Evolutionary conservation across 768 basidiomycete genomes (phyloP).

Genomic region (Crepidotus variabilis): DNA sequence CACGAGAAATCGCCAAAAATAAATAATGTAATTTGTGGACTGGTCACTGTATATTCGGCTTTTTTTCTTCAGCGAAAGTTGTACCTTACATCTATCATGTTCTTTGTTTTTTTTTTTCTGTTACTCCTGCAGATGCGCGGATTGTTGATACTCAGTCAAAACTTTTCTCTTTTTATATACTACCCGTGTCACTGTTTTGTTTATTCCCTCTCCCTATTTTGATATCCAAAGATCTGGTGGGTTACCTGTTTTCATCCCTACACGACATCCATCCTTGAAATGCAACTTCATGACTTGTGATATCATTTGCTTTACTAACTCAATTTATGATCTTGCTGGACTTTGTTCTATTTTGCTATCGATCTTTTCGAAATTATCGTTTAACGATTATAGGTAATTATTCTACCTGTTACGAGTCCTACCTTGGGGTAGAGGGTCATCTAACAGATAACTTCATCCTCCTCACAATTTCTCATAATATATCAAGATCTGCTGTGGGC

Average conservation of each 20-base stretch:
- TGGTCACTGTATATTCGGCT: not conserved
- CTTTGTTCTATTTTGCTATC: not conserved
- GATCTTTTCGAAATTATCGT: too few species aligned
- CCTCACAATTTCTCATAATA: too few species aligned
- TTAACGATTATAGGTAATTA: too few species aligned
- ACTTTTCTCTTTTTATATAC: not conserved
- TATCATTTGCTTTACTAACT: not conserved
- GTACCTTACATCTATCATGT: conserved; percentile 21
- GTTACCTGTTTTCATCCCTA: not conserved
- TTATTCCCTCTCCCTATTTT: not conserved
- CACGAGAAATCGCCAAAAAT: conserved; percentile 78
- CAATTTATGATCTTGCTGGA: not conserved
- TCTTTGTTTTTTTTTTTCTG: conserved; percentile 1
- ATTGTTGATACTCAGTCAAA: not conserved
- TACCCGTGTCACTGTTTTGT: not conserved
- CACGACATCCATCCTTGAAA: not conserved
- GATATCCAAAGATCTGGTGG: not conserved
- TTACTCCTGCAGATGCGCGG: not conserved
- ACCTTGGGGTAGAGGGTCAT: too few species aligned
- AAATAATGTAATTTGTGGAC: conserved; percentile 24
- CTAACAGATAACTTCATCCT: too few species aligned
- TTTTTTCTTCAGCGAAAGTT: conserved; percentile 6
- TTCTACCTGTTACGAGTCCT: too few species aligned
- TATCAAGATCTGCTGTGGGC: too few species aligned
- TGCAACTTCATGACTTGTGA: not conserved